phyloP scores from a whole-genome alignment of 2,329 filamentous ascomycete species.

The Aspergillus versicolor region DNA sequence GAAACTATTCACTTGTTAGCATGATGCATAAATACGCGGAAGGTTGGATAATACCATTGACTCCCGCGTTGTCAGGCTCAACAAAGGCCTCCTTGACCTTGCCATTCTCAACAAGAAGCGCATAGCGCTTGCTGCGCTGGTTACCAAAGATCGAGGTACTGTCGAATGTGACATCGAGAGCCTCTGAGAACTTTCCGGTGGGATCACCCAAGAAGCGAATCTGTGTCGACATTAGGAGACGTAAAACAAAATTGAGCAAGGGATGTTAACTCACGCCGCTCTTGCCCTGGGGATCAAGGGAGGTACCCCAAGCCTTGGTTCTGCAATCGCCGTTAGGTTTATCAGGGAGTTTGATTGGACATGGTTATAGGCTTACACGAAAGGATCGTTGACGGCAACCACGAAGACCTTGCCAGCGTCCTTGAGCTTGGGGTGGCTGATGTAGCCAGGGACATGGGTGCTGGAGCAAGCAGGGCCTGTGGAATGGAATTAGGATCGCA shows the following conservation, averaged over 20 bases:
- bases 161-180: slow-evolving; percentile 81
- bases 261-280: slow-evolving; percentile 65
- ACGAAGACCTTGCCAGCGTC: slow-evolving; percentile 83
- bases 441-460: slow-evolving; percentile 80
- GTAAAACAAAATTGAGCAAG: not conserved
- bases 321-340: slow-evolving; percentile 45
- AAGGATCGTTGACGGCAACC: slow-evolving; percentile 89
- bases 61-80: slow-evolving; percentile 85
- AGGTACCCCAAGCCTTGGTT: slow-evolving; percentile 84
- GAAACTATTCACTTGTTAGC: slow-evolving; percentile 39
- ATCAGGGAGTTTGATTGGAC: not conserved
- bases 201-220: slow-evolving; percentile 89
- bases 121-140: slow-evolving; percentile 82
- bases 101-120: slow-evolving; percentile 77
- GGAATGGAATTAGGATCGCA: not conserved
- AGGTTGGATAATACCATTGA: slow-evolving; percentile 58
- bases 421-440: slow-evolving; percentile 75
- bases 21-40: not conserved
- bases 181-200: slow-evolving; percentile 74
- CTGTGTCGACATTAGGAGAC: slow-evolving; percentile 44
- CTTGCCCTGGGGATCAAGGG: slow-evolving; percentile 71
- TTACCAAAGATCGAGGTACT: slow-evolving; percentile 76
- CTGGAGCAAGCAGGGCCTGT: slow-evolving; percentile 62
- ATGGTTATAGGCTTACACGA: slow-evolving; percentile 71
- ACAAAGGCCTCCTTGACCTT: slow-evolving; percentile 79